Conservation (phyloP, 371 early-diverging fungal genomes). For the Mucor lusitanicus region DNA sequence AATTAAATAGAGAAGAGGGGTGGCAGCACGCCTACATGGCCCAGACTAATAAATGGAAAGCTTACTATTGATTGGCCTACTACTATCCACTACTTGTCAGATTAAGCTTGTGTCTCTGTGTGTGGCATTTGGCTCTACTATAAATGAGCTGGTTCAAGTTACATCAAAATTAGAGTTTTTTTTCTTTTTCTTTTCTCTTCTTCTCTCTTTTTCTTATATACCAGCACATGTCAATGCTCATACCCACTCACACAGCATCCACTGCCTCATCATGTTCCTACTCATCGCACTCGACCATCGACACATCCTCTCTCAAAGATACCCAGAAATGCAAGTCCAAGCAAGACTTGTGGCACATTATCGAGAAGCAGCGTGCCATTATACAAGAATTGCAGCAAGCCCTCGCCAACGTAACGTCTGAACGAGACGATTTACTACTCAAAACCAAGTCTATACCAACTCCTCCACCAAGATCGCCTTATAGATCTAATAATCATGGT, state of each 20-base stretch:
- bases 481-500: slow-evolving; percentile 6
- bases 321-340: not conserved
- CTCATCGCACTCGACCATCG: not conserved
- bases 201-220: not conserved
- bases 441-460: slow-evolving; percentile 13
- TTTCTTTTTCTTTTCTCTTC: not conserved
- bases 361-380: slow-evolving; percentile 79
- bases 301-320: not conserved
- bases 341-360: slow-evolving; percentile 74
- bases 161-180: not conserved
- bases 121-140: too few relatives aligned
- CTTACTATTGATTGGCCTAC: not conserved
- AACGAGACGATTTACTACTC: slow-evolving; percentile 42
- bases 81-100: too few relatives aligned
- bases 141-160: not conserved
- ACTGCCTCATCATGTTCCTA: not conserved
- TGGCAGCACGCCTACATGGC: not conserved
- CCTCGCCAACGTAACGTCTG: slow-evolving; percentile 40
- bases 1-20: not conserved
- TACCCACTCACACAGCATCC: not conserved
- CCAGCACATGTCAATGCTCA: not conserved
- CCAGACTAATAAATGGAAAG: not conserved
- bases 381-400: slow-evolving; percentile 66
- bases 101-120: too few relatives aligned
- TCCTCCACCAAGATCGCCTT: slow-evolving; percentile 29